Evolutionary conservation across 768 basidiomycete species (phyloP).

Genomic region (Cyclocybe cylindracea): DNA sequence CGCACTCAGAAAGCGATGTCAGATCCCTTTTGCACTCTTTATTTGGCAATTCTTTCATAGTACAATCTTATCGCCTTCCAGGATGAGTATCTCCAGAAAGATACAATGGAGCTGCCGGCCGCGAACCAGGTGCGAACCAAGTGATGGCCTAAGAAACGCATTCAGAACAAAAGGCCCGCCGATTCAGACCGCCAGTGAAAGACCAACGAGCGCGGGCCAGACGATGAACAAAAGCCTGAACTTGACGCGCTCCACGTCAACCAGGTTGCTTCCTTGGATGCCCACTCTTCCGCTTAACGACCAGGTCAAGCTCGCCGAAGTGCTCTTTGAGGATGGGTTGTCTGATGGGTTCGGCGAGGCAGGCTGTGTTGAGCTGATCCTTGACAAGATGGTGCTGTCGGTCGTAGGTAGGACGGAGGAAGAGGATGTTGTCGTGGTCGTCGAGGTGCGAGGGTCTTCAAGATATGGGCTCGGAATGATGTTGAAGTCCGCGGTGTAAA

Average conservation of each 20-base stretch:
- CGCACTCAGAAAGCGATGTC: no score
- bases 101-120: no score
- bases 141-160: no score
- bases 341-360: no score
- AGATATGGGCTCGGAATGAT: slow-evolving; percentile 30
- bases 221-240: slow-evolving; percentile 52
- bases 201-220: slow-evolving; percentile 58
- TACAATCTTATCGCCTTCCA: no score
- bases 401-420: neutral
- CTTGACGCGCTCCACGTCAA: slow-evolving; percentile 36
- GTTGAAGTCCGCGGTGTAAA: slow-evolving; percentile 55
- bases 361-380: no score
- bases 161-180: neutral
- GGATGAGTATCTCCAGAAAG: no score
- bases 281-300: neutral
- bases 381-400: neutral
- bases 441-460: slow-evolving; percentile 10
- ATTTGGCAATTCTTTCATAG: no score
- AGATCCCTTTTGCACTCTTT: no score
- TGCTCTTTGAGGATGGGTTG: no score
- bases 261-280: neutral
- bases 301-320: neutral
- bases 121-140: no score
- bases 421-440: slow-evolving; percentile 2
- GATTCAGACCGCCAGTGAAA: slow-evolving; percentile 51